phyloP scores from a whole-genome alignment of 2,329 filamentous ascomycete genomes.

The Chaetomiaceae sp. region DNA sequence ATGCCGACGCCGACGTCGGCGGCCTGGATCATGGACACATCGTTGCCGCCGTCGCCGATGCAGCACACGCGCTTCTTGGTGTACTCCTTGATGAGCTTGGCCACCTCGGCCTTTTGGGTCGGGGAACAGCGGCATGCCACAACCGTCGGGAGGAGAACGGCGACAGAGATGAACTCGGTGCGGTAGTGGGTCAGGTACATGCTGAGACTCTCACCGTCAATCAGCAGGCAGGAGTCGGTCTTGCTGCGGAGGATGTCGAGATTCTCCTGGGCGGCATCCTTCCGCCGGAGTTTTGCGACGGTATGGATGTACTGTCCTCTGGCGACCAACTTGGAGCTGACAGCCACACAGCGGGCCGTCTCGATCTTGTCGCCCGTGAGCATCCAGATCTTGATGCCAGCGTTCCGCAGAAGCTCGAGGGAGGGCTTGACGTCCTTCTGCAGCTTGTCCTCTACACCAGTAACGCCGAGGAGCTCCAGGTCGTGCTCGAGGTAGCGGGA shows the following conservation, averaged over 20 bases:
- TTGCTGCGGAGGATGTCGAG: slow-evolving; percentile 86
- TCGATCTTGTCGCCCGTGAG: slow-evolving; percentile 98
- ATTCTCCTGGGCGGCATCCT: slow-evolving; percentile 79
- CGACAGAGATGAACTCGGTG: slow-evolving; percentile 79
- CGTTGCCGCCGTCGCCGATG: slow-evolving; percentile 96
- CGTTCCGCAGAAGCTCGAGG: slow-evolving; percentile 89
- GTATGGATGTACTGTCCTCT: slow-evolving; percentile 95
- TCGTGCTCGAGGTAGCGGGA: slow-evolving; percentile 78
- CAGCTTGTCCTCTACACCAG: slow-evolving; percentile 94
- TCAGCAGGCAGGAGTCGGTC: slow-evolving; percentile 79
- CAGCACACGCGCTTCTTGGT: slow-evolving; percentile 96
- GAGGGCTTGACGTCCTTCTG: slow-evolving; percentile 95
- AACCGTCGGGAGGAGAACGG: slow-evolving; percentile 83
- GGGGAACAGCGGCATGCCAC: slow-evolving; percentile 96
- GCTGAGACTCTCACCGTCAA: slow-evolving; percentile 86
- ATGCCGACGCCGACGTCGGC: slow-evolving; percentile 97
- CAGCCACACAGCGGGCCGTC: slow-evolving; percentile 91
- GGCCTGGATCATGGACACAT: slow-evolving; percentile 98
- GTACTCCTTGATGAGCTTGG: slow-evolving; percentile 80
- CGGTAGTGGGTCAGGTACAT: slow-evolving; percentile 80
- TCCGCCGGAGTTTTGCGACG: slow-evolving; percentile 76
- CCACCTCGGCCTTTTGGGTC: slow-evolving; percentile 93
- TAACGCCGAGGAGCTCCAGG: slow-evolving; percentile 91
- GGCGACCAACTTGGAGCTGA: slow-evolving; percentile 89
- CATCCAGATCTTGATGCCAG: slow-evolving; percentile 99